Base-by-base conservation (phyloP, 2,329 filamentous ascomycete species). In the Paraphoma chrysanthemicola region DNA sequence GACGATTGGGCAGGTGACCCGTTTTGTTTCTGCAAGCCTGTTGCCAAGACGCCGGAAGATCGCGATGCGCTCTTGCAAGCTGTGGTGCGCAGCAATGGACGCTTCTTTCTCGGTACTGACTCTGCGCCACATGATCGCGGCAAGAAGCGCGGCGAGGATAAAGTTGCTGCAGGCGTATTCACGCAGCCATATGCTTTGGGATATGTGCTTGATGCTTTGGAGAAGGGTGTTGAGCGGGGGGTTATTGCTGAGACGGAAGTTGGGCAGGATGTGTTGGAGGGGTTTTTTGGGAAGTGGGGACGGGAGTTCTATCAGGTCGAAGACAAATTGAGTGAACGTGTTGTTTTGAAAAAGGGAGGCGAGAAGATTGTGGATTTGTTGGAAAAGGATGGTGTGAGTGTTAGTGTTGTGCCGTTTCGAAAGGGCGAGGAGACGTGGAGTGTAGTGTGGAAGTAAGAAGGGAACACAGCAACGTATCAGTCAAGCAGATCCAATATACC, bases 1-100 rank as follows among this genome's bases (percentile, higher is more conserved):
- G 90, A 95, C 68, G 88, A 93, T 67, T 90, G 89, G 81, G 80
- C 79, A 4, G 81, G 81, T 51, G 85, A 90, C 68, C 85, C 93
- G 71, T 88, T 94, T 85, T 86, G 89, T 70, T 96, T 93, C 80
- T 91, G 89, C 80, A 91, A 91, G 73, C 88, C 88, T 5, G 86
- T 83, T 2, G 81, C 81, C 4, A 83, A 83, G 80, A 88, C 86
- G 36, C 88, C 91, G 0, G 85, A 83, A 14, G 89, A 93, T 70
- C 85, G 92, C 5, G 85, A 88, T 49, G 90, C 91, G 6, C 82
- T 96, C 41, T 77, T 96, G 50, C 82, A 85, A 53, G 87, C 88
- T 3, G 82, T 86, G 6, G 70, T 71, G 9, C 9, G 46, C 3
- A 85, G 86, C 60, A 79, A 84, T 38, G 78, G 83, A 14, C 89